Evolutionary conservation across 257 asterid species (phyloP), one percentile per base, ranked within the genome.

Genomic region (Avicennia marina): DNA sequence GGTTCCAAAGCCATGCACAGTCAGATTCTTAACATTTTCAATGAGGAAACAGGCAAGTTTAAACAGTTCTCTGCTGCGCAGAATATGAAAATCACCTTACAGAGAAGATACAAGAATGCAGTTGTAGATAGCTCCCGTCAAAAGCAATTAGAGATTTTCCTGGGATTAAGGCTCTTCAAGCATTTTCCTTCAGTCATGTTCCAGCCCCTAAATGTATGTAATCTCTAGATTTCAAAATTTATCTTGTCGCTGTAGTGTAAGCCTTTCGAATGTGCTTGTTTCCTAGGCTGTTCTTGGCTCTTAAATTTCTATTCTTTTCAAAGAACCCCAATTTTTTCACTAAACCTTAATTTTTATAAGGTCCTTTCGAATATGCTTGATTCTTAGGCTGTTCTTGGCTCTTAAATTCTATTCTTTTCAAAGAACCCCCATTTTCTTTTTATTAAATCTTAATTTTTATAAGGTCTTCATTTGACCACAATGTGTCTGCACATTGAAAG

Each of bases 1-100:
- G 98, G 98, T 58, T 91, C 98, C 48, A 91, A 88, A 75, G 98
- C 98, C 47, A 91, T 91, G 98, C 98, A 91, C 69, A 91, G 98
- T 76, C 98, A 91, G 81, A 91, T 91, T 66, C 97, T 91, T 68
- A 91, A 89, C 94, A 88, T 91, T 73, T 91, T 91, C 70, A 91
- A 64, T 47, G 97, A 88, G 72, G 98, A 88, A 49, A 80, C 90
- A 26, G 98, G 97, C 63, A 91, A 91, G 63, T 91, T 88, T 75
- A 91, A 91, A 66, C 97, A 91, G 82, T 88, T 88, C 63, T 91
- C 98, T 77, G 98, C 94, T 66, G 97, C 98, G 40, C 97, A 91
- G 82, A 91, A 91, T 77, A 57, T 91, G 89, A 83, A 82, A 76
- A 91, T 91, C 73, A 91, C 98, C 63, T 73, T 91, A 29, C 97